Conservation (phyloP, 2,329 filamentous ascomycete species). For the Hymenoscyphus albidus region DNA sequence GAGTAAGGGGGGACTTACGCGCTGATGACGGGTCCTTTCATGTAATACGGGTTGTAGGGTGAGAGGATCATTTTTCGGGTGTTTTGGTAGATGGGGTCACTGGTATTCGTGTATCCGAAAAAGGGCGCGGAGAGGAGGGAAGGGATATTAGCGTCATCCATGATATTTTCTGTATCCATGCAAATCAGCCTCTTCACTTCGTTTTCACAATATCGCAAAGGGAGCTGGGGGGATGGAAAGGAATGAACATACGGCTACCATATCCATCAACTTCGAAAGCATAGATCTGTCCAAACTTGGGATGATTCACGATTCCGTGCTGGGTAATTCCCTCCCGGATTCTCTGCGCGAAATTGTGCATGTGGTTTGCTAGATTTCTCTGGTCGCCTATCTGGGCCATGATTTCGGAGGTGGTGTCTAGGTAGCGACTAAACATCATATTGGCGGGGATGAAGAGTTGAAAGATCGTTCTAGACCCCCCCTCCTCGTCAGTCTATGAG, state of each 20-base stretch:
- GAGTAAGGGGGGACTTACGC: slow-evolving; percentile 11
- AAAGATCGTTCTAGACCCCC: slow-evolving; percentile 51
- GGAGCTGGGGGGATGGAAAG: slow-evolving; percentile 24
- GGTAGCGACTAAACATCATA: slow-evolving; percentile 71
- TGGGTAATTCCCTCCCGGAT: slow-evolving; percentile 66
- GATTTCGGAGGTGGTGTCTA: slow-evolving; percentile 50
- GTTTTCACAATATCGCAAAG: neutral
- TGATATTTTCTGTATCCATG: slow-evolving; percentile 45
- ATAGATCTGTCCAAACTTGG: slow-evolving; percentile 64
- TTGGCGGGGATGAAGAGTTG: slow-evolving; percentile 89
- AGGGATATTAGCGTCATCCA: slow-evolving; percentile 72
- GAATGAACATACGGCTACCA: slow-evolving; percentile 42
- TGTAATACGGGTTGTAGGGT: slow-evolving; percentile 74
- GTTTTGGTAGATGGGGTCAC: slow-evolving; percentile 68
- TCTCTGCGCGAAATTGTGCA: slow-evolving; percentile 55
- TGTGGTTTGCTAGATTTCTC: slow-evolving; percentile 50
- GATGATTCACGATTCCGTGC: slow-evolving; percentile 64
- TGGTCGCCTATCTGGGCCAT: slow-evolving; percentile 47
- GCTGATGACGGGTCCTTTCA: slow-evolving; percentile 50
- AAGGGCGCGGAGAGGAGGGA: slow-evolving; percentile 63
- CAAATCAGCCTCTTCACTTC: slow-evolving; percentile 24
- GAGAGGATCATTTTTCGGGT: slow-evolving; percentile 75
- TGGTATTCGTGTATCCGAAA: slow-evolving; percentile 54
- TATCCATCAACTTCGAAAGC: slow-evolving; percentile 76
- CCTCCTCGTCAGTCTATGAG: too few species aligned